Base-by-base conservation (phyloP, 768 basidiomycete genomes). In the Glaciozyma martinii region DNA sequence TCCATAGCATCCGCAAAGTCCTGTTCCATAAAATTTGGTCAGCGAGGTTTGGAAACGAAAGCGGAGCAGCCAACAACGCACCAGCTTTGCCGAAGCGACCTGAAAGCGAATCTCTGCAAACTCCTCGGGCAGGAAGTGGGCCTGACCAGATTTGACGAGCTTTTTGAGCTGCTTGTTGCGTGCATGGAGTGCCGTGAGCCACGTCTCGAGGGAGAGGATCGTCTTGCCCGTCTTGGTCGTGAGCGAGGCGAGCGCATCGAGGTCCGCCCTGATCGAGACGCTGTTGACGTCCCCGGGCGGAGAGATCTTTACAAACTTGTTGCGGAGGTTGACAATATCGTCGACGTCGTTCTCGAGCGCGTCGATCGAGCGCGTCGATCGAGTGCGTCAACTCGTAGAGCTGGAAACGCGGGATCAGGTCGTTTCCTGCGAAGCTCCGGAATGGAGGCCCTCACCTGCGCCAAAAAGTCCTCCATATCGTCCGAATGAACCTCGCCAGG, bases 1-100 rank as follows among this genome's bases (percentile, higher is more conserved):
- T 69, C 68, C 62, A 66, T 63, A 12, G 64, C 64, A 21, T 62
- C 62, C 15, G 62, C 64, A 40, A 69, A 69, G 58, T 69, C 68
- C 64, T 66, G 50, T 16, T 9, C 6, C 15, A 12, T 30, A 19
- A 37, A 7, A 15, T 21, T 5, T 18, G n/a, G 40, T 43, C 49
- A 49, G 29, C 7, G 2, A 23, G 3, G 25, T 3, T 9, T 46
- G 1, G 29, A 16, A 23, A 53, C n/a, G n/a, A 54, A 43, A 46
- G 15, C 6, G 1, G 21, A 54, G 3, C 3, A 19, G 13, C n/a
- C n/a, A n/a, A n/a, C n/a, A 40, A n/a, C 62, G 15, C 13, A 62
- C 67, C 29, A 68, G 46, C 42, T 62, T 63, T 6, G 68, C 68
- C 9, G 46, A 52, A 4, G 61, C 54, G 3, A 69, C 8, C 21